These are phyloP conservation scores for Sugiyamaella marilandica DNA, from an alignment of 805 yeast species.

Conservation along the genomic window DNA sequence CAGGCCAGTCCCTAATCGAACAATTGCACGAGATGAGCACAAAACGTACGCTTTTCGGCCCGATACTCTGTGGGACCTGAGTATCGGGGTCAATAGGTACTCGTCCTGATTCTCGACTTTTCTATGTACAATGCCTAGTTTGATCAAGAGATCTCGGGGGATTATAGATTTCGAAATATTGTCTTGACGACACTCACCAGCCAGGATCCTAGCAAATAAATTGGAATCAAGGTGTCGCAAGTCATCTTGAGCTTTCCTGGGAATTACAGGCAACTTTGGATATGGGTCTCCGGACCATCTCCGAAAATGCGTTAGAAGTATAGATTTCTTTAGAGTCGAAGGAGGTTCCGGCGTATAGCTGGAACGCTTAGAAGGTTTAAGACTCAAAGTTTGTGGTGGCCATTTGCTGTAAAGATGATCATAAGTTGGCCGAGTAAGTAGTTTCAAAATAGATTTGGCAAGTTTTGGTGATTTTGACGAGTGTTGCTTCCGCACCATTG, in stretches of 20 bases:
- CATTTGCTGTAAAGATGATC: not conserved
- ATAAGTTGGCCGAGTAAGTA: not conserved
- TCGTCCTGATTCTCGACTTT: not conserved
- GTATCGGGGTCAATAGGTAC: constrained; percentile 9
- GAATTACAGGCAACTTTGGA: constrained; percentile 16
- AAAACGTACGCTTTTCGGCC: constrained; percentile 12
- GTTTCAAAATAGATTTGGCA: not conserved
- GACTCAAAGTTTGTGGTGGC: not conserved
- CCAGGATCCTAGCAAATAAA: constrained; percentile 37
- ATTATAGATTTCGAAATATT: constrained; percentile 33
- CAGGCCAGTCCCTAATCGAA: not conserved
- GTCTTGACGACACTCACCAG: constrained; percentile 44
- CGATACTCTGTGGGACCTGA: not conserved
- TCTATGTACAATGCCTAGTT: constrained; percentile 27
- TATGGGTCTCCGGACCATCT: constrained; percentile 35
- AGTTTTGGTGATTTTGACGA: not conserved
- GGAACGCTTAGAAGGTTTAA: constrained; percentile 1
- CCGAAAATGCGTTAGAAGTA: constrained; percentile 31
- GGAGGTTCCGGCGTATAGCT: constrained; percentile 11
- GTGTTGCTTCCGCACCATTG: too few species aligned
- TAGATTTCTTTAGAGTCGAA: constrained; percentile 17
- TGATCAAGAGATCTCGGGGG: constrained; percentile 39
- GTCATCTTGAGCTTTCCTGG: constrained; percentile 13
- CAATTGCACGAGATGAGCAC: not conserved
- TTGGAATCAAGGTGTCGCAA: constrained; percentile 29